phyloP scores from a whole-genome alignment of 495 filamentous ascomycete genomes.

The Trichodelitschia bisporula region DNA sequence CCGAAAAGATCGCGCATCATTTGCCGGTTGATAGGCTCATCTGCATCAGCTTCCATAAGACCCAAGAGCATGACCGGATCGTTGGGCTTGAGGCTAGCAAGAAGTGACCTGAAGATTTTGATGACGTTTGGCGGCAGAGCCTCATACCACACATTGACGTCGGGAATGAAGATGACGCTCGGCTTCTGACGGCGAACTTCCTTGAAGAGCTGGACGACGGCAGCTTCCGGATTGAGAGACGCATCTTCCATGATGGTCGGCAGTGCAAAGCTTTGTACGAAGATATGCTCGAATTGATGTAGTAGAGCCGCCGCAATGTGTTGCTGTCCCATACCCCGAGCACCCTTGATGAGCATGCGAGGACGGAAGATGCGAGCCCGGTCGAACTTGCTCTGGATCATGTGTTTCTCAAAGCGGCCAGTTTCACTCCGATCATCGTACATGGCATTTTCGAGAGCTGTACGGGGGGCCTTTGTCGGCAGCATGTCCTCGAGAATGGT shows the following conservation, averaged over 20 bases:
- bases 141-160: conserved; percentile 64
- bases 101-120: conserved; percentile 52
- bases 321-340: conserved; percentile 75
- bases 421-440: conserved; percentile 64
- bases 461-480: conserved; percentile 59
- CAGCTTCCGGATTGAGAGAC: conserved; percentile 47
- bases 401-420: conserved; percentile 61
- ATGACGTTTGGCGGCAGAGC: conserved; percentile 42
- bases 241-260: conserved; percentile 47
- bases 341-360: conserved; percentile 52
- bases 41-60: conserved; percentile 29
- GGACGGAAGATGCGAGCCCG: conserved; percentile 72
- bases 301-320: conserved; percentile 73
- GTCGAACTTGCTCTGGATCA: conserved; percentile 76
- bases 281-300: conserved; percentile 74
- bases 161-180: conserved; percentile 83
- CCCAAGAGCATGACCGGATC: conserved; percentile 76
- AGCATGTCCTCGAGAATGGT: conserved; percentile 47
- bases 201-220: conserved; percentile 67
- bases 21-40: conserved; percentile 6
- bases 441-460: conserved; percentile 81
- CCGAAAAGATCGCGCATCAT: conserved; percentile 62
- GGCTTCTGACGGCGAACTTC: conserved; percentile 89
- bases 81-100: conserved; percentile 55
- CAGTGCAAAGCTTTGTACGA: conserved; percentile 89